phyloP scores from a whole-genome alignment of 2,329 filamentous ascomycete genomes.

The Phoma sp. region DNA sequence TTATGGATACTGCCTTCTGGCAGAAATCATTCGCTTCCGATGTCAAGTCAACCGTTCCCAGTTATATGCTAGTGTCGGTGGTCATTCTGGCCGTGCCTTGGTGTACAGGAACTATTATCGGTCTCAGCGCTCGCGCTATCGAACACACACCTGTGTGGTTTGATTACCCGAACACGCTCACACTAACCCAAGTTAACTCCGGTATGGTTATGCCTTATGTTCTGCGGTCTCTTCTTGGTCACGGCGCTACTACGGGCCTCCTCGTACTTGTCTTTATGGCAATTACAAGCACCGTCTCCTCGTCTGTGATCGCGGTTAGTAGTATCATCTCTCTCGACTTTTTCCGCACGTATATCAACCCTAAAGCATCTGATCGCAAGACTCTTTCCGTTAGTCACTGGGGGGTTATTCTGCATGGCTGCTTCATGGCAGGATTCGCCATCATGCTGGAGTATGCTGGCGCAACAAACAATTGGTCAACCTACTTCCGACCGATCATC shows the following conservation, averaged over 20 bases:
- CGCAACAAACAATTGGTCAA: conserved; percentile 80
- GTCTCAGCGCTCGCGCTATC: conserved; percentile 52
- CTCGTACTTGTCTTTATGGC: conserved; percentile 56
- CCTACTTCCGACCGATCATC: conserved; percentile 84
- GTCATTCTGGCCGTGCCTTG: conserved; percentile 21
- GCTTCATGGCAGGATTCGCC: conserved; percentile 78
- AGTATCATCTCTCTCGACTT: conserved; percentile 87
- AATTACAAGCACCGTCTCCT: conserved; percentile 51
- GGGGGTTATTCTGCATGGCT: conserved; percentile 73
- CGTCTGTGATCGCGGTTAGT: conserved; percentile 69
- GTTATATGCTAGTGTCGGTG: conserved; percentile 18
- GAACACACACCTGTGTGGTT: conserved; percentile 50
- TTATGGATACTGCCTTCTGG: conserved; percentile 23
- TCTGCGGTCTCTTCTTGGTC: conserved; percentile 25
- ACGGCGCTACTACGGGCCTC: conserved; percentile 24
- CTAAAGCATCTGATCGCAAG: conserved; percentile 72
- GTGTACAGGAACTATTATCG: conserved; percentile 50
- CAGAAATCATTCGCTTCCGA: conserved; percentile 23
- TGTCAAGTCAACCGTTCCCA: conserved; percentile 18
- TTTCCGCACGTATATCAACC: conserved; percentile 85
- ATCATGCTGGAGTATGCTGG: conserved; percentile 65
- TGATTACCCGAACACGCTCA: conserved; percentile 43
- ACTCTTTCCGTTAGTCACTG: conserved; percentile 80
- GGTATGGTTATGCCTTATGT: conserved; percentile 32
- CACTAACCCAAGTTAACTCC: conserved; percentile 17